Conservation (phyloP, 805 yeast species). For the Wickerhamomyces chaumierensis region DNA sequence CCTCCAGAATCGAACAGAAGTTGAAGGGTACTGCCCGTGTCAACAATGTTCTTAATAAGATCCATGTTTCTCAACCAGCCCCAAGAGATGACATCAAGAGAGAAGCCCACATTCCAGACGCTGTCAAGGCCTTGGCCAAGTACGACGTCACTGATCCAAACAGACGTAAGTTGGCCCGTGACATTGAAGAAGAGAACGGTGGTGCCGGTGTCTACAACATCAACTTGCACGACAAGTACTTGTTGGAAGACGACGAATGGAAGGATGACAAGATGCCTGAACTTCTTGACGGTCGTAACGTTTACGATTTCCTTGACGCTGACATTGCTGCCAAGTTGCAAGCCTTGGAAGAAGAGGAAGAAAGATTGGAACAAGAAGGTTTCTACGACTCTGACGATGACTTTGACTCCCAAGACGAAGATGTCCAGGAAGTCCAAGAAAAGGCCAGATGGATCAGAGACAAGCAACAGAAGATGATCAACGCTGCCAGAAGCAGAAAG, state of each 20-base stretch:
- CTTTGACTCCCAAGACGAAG: conserved; percentile 56
- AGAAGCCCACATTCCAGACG: conserved; percentile 75
- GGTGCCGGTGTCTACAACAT: conserved; percentile 98
- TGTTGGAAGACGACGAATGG: conserved; percentile 95
- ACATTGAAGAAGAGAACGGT: conserved; percentile 88
- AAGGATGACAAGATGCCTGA: conserved; percentile 97
- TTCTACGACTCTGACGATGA: conserved; percentile 74
- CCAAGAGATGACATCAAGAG: conserved; percentile 80
- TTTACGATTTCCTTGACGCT: conserved; percentile 93
- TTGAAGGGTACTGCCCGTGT: conserved; percentile 87
- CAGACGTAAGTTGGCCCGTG: conserved; percentile 73
- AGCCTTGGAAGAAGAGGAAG: conserved; percentile 96
- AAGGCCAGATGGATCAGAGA: conserved; percentile 95
- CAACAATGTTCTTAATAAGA: conserved; percentile 81
- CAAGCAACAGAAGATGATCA: conserved; percentile 88
- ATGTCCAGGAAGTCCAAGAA: conserved; percentile 56
- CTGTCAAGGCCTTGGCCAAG: conserved; percentile 44
- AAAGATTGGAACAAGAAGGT: conserved; percentile 84
- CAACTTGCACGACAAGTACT: conserved; percentile 83
- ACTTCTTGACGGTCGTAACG: conserved; percentile 89
- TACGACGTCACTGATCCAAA: conserved; percentile 75
- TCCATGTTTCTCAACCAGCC: conserved; percentile 87
- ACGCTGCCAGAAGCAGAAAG: conserved; percentile 79
- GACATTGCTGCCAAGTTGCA: conserved; percentile 89
- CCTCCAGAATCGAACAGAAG: conserved; percentile 94